These are phyloP conservation scores for Sphagnum fallax DNA, from an alignment of 228 moss, liverwort and hornwort species.

Conservation along the genomic window DNA sequence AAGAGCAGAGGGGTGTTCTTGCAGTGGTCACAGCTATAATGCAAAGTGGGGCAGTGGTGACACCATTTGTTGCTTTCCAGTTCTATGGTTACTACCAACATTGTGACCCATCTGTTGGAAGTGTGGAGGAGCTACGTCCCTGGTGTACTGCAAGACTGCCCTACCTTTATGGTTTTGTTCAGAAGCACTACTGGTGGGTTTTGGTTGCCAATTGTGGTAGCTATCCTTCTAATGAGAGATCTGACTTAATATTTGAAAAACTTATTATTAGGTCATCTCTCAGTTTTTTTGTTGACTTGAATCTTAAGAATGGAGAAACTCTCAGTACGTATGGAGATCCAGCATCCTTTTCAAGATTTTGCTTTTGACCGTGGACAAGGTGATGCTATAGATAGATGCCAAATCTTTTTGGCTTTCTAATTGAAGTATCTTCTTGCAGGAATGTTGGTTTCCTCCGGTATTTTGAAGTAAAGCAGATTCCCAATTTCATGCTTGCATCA, in stretches of 20 bases:
- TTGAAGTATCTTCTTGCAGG: slow-evolving; percentile 32
- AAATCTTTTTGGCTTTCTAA: too few relatives aligned
- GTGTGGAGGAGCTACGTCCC: slow-evolving; percentile 35
- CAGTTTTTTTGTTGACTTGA: too few relatives aligned
- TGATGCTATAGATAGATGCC: too few relatives aligned
- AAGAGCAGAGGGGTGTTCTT: slow-evolving; percentile 38
- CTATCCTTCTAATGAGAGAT: background rate
- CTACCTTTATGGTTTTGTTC: slow-evolving; percentile 88
- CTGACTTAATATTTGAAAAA: too few relatives aligned
- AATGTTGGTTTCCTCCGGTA: slow-evolving; percentile 87
- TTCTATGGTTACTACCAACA: slow-evolving; percentile 62
- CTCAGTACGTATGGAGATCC: too few relatives aligned
- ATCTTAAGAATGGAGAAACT: too few relatives aligned
- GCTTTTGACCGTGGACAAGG: too few relatives aligned
- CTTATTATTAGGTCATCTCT: too few relatives aligned
- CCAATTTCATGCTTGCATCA: slow-evolving; percentile 84
- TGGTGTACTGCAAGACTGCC: slow-evolving; percentile 74
- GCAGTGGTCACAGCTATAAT: slow-evolving; percentile 37
- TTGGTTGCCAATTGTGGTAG: background rate
- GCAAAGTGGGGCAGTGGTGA: slow-evolving; percentile 40
- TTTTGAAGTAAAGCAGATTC: slow-evolving; percentile 77
- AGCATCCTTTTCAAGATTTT: too few relatives aligned
- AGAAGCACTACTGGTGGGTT: slow-evolving; percentile 72
- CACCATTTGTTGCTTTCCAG: slow-evolving; percentile 71
- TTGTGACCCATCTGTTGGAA: slow-evolving; percentile 31